Conservation (phyloP, 2,329 filamentous ascomycete genomes). For the Didymella pomorum region DNA sequence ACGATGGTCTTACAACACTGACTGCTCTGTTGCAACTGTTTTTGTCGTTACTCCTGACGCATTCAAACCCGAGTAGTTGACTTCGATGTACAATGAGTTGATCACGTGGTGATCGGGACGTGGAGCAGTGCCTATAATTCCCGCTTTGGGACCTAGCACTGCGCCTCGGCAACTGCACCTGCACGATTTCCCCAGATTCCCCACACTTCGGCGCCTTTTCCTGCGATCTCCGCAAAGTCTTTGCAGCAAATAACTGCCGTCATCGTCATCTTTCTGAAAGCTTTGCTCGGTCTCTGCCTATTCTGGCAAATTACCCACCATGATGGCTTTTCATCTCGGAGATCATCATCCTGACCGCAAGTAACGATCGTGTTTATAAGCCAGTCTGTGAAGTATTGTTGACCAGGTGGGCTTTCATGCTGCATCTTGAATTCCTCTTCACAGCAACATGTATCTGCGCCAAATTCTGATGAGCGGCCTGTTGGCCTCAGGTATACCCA, state of each 20-base stretch:
- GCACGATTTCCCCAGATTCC: neutral
- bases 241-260: neutral
- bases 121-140: neutral
- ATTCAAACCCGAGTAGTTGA: no score
- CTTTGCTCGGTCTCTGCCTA: neutral
- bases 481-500: neutral
- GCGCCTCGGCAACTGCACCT: neutral
- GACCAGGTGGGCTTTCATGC: neutral
- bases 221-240: neutral
- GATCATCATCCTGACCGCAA: neutral
- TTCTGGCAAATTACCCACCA: neutral
- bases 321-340: neutral
- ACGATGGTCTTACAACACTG: no score
- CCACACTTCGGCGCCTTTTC: constrained; percentile 1
- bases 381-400: neutral
- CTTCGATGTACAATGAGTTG: no score
- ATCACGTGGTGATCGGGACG: neutral
- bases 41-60: no score
- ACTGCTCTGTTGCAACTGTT: no score
- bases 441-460: neutral
- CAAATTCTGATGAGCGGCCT: neutral
- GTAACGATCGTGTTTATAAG: neutral
- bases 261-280: neutral
- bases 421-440: neutral
- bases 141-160: neutral